Conservation (phyloP, 305 asterid species). For the Solanum hybrid region DNA sequence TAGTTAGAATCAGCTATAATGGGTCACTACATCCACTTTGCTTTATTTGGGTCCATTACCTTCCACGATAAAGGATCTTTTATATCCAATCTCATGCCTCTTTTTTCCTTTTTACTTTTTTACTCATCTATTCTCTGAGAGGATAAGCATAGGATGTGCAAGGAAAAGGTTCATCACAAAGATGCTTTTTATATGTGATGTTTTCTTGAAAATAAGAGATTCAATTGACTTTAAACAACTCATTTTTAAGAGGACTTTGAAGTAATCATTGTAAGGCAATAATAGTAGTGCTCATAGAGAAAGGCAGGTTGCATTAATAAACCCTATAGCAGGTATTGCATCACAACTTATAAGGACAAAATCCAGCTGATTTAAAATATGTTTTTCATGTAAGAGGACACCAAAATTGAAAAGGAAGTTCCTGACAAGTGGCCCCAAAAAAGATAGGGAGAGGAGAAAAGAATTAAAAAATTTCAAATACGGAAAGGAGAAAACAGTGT, state of each 20-base stretch:
- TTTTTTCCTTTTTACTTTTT: background rate
- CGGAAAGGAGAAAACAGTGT: slow-evolving; percentile 8
- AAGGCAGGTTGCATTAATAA: background rate
- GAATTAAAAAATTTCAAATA: background rate
- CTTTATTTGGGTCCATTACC: background rate
- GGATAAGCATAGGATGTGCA: background rate
- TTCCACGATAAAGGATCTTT: background rate
- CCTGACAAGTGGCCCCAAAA: background rate
- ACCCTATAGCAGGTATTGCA: background rate
- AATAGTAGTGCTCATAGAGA: background rate
- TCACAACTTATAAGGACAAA: background rate
- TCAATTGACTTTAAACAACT: background rate
- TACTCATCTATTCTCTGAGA: background rate
- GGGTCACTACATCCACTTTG: background rate
- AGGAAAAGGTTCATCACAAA: background rate
- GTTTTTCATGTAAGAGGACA: background rate
- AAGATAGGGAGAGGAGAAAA: background rate
- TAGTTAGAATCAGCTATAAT: background rate
- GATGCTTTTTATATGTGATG: background rate
- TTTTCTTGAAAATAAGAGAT: background rate
- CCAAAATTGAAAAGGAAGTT: background rate
- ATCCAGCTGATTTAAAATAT: background rate
- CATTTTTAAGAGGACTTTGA: background rate
- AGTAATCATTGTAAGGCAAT: background rate
- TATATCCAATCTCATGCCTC: background rate